Base-by-base conservation (phyloP, 192 early-diverging fungal species). In the Spizellomyces punctatus region DNA sequence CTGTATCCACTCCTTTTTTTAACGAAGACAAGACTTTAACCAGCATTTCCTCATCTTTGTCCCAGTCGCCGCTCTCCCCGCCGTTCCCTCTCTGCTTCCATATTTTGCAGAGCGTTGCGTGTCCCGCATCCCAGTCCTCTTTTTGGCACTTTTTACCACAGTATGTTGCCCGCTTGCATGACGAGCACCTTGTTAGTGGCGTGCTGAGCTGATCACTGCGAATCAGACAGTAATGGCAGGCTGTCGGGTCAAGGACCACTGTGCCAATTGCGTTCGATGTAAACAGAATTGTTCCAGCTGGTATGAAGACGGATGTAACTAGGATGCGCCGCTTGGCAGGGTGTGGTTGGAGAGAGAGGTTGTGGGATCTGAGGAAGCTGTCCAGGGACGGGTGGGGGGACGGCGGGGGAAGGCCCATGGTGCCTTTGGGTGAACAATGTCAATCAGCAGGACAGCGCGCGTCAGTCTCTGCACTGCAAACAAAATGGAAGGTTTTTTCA, bases 31-130 rank as follows among this genome's bases (percentile, higher is more conserved):
- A 1, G 42, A 69, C 59, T 8, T 75, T 75, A 22, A 75, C 57
- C 17, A 75, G 69, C 74, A 75, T 75, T 61, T 75, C 74, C 14
- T 47, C 19, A n/a, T 75, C 74, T 46, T 46, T 64, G 16, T 66
- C 72, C 42, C 21, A 12, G 17, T 63, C 19, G 6, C 9, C 59
- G 6, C 12, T 6, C 16, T 19, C 46, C 10, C 10, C 59, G 12
- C 17, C 43, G 47, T 10, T 36, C 16, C 5, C 16, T 22, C 55
- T 3, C 2, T 8, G 67, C 22, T 64, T 55, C 49, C 46, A 46
- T 10, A 60, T 6, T 12, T 17, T 43, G 17, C 67, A 74, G 5
- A 72, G 45, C 12, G n/a, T 17, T 7, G 49, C 10, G 47, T 75
- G 74, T 10, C 74, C 74, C 8, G 58, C 61, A 6, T 16, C 52